Percentiles rank a stretch among this genome's conserved stretches.
These are phyloP conservation scores for Aspergillus sp. DNA, from an alignment of 2,329 filamentous ascomycete species.

Conservation along the genomic window DNA sequence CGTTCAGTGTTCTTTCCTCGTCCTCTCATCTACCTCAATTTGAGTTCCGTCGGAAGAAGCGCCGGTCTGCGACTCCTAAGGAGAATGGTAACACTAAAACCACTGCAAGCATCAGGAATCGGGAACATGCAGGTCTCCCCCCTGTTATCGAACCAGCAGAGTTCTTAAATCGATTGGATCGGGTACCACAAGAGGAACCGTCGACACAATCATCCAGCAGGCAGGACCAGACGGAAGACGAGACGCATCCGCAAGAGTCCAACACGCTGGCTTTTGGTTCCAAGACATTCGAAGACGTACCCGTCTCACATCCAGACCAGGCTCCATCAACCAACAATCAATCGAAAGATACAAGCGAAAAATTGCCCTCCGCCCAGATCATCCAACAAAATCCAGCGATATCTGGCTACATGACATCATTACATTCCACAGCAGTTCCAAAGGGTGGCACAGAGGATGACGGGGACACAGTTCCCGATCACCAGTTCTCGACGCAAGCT, in stretches of 20 bases:
- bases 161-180: not conserved
- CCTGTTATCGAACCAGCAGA: not conserved
- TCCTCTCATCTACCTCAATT: conserved; percentile 41
- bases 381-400: conserved; percentile 27
- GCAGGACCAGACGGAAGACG: not conserved
- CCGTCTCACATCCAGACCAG: conserved; percentile 9
- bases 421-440: conserved; percentile 38
- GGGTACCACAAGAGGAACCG: not conserved
- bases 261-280: conserved; percentile 16
- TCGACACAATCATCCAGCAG: not conserved
- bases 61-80: conserved; percentile 6
- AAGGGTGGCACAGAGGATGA: conserved; percentile 22
- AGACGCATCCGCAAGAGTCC: conserved; percentile 1
- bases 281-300: conserved; percentile 15
- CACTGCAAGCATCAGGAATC: not conserved
- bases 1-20: conserved; percentile 33
- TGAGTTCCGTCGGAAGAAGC: conserved; percentile 34
- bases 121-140: not conserved
- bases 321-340: conserved; percentile 6
- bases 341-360: conserved; percentile 25
- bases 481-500: conserved; percentile 41
- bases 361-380: conserved; percentile 39
- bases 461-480: conserved; percentile 27
- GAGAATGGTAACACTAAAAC: conserved; percentile 8
- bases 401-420: conserved; percentile 35